A percentile compares a stretch with the other conserved stretches of the same genome.
phyloP scores from a whole-genome alignment of 176 grass and related monocot genomes.

The Paspalum vaginatum region DNA sequence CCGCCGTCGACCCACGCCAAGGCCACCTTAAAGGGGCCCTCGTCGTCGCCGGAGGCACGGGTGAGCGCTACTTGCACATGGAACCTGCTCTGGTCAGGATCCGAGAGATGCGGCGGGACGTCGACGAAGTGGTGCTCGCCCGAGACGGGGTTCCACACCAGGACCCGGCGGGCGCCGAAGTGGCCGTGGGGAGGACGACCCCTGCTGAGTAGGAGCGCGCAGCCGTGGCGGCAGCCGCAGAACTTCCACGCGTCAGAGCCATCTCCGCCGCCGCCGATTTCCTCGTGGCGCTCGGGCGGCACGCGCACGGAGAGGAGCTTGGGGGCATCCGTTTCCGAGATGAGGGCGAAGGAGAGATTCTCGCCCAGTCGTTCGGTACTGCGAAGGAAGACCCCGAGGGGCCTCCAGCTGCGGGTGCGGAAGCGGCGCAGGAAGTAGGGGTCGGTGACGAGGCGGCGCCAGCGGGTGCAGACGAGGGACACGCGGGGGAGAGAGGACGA shows the following conservation, averaged over 20 bases:
- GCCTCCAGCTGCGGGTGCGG: slow-evolving; percentile 20
- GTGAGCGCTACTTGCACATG: neutral
- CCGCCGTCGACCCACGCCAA: neutral
- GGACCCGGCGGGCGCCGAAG: neutral
- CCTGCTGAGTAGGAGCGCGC: neutral
- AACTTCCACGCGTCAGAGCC: neutral
- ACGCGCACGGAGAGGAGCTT: slow-evolving; percentile 1
- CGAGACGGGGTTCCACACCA: slow-evolving; percentile 21
- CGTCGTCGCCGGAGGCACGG: neutral
- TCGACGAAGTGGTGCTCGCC: neutral
- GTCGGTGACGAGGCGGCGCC: slow-evolving; percentile 7
- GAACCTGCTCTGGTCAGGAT: neutral
- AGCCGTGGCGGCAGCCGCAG: slow-evolving; percentile 15
- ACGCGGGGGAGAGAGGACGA: neutral
- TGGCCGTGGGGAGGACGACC: neutral
- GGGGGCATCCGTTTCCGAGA: neutral
- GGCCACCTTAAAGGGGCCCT: neutral
- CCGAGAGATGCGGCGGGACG: neutral
- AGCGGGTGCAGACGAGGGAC: neutral
- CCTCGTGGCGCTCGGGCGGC: neutral
- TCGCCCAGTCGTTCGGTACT: neutral
- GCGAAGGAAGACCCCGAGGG: slow-evolving; percentile 18
- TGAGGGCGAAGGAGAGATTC: neutral
- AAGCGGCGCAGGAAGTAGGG: neutral
- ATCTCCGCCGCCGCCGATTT: neutral